Evolutionary conservation across 345 rosid genomes (phyloP), one percentile per base, ranked within the genome.

Genomic region (Citrus hindsii): DNA sequence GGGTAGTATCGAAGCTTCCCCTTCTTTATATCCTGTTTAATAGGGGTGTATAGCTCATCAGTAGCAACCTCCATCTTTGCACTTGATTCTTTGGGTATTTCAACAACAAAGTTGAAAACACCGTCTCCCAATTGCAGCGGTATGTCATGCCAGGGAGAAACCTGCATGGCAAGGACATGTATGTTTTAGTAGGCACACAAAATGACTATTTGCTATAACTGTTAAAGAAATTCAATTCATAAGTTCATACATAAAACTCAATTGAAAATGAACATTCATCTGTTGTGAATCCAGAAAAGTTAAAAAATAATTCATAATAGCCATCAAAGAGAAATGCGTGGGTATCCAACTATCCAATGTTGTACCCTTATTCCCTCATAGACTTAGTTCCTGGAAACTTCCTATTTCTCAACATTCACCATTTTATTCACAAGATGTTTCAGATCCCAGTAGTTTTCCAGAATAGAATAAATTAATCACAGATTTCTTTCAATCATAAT

Each of bases 1-100:
- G 94, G 92, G 37, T 90, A 92, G 53, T 88, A 92, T 84, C 94
- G 79, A 67, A 88, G 89, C 58, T 92, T 92, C 18, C 96, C 96
- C 85, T 90, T 87, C 81, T 92, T 90, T 0, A 92, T 92, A 67
- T 92, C 98, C 83, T 94, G 98, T 88, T 94, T 94, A 80, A 94
- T 96, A 38, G 97, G 98, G 82, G 98, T 96, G 90, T 79, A 91
- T 24, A 79, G 84, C 86, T 97, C 98, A 64, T 93, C 97, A 24
- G 98, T 97, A 73, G 98, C 98, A 87, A 93, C 87, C 91, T 97
- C 99, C 98, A 97, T 97, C 85, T 97, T 97, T 0, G 98, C 98
- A 79, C 93, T 94, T 18, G 98, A 86, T 77, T 92, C 98, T 85
- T 90, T 94, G 55, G 99, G 97, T 73, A 97, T 93, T 80, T 97